A percentile compares a stretch with the other conserved stretches of the same genome.
phyloP scores from a whole-genome alignment of 345 rosid species.

The Eucalyptus pumila region DNA sequence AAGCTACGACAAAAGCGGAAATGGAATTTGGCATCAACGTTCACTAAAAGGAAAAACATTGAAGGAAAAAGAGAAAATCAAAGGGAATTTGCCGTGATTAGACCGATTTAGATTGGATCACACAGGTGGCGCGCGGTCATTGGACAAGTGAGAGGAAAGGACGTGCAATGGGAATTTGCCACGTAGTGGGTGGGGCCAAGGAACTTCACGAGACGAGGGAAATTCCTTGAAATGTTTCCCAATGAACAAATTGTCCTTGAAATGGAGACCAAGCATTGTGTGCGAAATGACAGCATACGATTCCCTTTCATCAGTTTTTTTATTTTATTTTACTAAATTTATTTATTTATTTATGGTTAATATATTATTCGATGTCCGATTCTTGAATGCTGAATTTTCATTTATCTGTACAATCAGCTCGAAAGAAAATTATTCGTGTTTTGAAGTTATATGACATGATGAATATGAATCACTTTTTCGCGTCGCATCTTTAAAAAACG shows the following conservation, averaged over 20 bases:
- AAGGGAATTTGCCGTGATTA: neutral
- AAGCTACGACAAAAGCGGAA: neutral
- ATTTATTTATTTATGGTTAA: neutral
- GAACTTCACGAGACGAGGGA: neutral
- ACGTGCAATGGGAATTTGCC: neutral
- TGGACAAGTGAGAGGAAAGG: neutral
- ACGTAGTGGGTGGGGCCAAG: neutral
- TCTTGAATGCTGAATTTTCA: neutral
- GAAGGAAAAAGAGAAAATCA: neutral
- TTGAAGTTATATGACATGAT: rapidly evolving
- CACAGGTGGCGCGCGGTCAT: neutral
- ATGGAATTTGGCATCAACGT: neutral
- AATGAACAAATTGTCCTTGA: neutral
- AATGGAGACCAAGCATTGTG: neutral
- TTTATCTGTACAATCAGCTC: rapidly evolving
- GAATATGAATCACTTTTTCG: neutral
- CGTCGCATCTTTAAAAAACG: rapidly evolving
- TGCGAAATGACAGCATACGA: neutral
- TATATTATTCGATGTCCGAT: rapidly evolving
- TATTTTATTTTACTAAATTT: neutral
- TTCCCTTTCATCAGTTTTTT: neutral
- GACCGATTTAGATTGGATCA: neutral
- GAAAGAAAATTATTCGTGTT: neutral
- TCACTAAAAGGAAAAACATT: neutral
- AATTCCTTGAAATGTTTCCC: neutral